Base-by-base conservation (phyloP, 345 rosid genomes). In the Hibiscus syriacus region DNA sequence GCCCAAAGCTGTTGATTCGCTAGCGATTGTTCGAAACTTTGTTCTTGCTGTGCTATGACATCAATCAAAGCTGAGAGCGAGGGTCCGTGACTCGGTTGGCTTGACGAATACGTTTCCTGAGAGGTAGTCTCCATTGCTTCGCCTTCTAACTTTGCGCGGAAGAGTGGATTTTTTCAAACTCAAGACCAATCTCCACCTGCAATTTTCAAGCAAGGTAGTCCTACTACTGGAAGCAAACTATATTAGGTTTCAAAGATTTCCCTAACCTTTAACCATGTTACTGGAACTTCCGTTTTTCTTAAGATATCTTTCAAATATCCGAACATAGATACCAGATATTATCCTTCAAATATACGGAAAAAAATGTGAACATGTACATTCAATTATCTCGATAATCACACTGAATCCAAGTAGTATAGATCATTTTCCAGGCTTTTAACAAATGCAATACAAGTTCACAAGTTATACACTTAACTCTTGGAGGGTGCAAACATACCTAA, bases 1-100 rank as follows among this genome's bases (percentile, higher is more conserved):
- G 66, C 45, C 66, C 66, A 39, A 23, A 61, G 30, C 32, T 38
- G 66, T 38, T 62, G 66, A 39, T 30, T 39, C 12, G 12, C 10
- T 39, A 61, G 32, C 3, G 49, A 41, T 11, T 39, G 50, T 39
- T 62, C 66, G 22, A 62, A 62, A 13, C 19, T 22, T 62, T 62
- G 66, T 39, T 62, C 50, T 23, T 62, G 66, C 19, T 22, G 12
- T 62, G 50, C 66, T 2, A 62, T 39, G 16, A 19, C 12, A 39
- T 62, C 66, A 1, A 22, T 22, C 1, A 62, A 62, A 62, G 52
- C 52, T 3, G 66, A 62, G 11, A 62, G 6, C 1, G 20, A 62
- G 19, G 50, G 16, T 23, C 32, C 30, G 11, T 39, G 20, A 39
- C 22, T 23, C 0, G 19, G 32, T 39, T 39, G 50, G 66, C 50